A percentile compares a stretch with the other conserved stretches of the same genome.
These are phyloP conservation scores for Aphanomyces stellatus DNA, from an alignment of 352 stramenopile genomes.

Conservation along the genomic window DNA sequence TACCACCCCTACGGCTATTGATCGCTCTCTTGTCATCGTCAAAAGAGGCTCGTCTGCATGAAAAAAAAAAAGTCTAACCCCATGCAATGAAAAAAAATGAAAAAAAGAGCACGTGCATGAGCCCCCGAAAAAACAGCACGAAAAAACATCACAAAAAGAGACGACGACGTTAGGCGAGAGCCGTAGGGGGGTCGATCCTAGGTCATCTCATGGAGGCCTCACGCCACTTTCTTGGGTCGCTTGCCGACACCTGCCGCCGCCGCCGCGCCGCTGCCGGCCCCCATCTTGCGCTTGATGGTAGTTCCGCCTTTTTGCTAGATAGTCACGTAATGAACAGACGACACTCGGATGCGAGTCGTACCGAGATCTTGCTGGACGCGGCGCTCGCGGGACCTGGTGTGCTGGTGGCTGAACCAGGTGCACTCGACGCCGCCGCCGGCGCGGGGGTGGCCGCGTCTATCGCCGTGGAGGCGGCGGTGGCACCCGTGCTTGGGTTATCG, in stretches of 20 bases:
- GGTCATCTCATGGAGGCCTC: background rate
- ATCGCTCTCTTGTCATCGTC: background rate
- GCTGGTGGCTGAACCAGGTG: background rate
- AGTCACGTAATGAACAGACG: background rate
- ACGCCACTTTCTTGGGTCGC: slow-evolving; percentile 16
- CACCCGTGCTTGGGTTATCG: background rate
- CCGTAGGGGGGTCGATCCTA: slow-evolving; percentile 17
- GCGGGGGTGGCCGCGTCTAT: too few relatives aligned
- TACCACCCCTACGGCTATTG: slow-evolving; percentile 53
- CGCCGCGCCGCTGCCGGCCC: background rate
- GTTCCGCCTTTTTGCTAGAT: slow-evolving; percentile 12
- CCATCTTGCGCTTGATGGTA: slow-evolving; percentile 15
- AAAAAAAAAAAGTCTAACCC: slow-evolving; percentile 19
- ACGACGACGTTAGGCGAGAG: slow-evolving; percentile 10
- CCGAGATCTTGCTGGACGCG: background rate
- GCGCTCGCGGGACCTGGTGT: background rate
- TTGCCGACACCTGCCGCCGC: background rate
- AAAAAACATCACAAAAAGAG: slow-evolving; percentile 23
- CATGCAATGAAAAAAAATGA: slow-evolving; percentile 20
- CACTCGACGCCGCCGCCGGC: background rate
- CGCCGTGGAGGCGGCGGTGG: too few relatives aligned
- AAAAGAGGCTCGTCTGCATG: background rate
- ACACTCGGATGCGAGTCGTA: too few relatives aligned
- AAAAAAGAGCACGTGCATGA: slow-evolving; percentile 15
- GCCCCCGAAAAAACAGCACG: background rate